Conservation (phyloP, 208 protist genomes). For the Crithidia brevicula region DNA sequence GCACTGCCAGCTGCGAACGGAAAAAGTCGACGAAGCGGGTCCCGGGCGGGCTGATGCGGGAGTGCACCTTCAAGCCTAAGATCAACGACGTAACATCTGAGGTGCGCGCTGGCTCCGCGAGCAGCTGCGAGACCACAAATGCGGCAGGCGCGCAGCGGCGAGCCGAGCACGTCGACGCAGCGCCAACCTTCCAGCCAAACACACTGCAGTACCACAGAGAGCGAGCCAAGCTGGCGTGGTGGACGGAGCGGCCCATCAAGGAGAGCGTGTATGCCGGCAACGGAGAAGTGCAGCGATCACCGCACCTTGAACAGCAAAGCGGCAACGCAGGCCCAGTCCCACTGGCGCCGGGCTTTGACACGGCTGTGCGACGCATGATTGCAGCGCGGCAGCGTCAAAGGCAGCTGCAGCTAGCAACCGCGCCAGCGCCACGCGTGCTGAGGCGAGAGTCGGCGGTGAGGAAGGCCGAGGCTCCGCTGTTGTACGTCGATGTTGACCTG, state of each 20-base stretch:
- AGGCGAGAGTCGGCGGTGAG: conserved; percentile 3
- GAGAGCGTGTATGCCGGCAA: not conserved
- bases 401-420: conserved; percentile 1
- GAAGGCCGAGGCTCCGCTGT: conserved; percentile 7
- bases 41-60: conserved; percentile 45
- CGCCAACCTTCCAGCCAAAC: conserved; percentile 4
- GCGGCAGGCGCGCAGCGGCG: not conserved
- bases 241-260: conserved; percentile 15
- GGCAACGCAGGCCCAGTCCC: conserved; percentile 2
- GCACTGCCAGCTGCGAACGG: conserved; percentile 18
- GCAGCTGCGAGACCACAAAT: not conserved
- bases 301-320: not conserved
- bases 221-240: conserved; percentile 32
- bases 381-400: conserved; percentile 34
- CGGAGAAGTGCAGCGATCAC: not conserved
- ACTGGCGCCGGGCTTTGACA: conserved; percentile 40
- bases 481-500: conserved; percentile 34
- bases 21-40: conserved; percentile 37
- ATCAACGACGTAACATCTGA: conserved; percentile 37
- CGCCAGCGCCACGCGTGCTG: not conserved
- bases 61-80: conserved; percentile 59
- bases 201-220: conserved; percentile 25
- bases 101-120: not conserved
- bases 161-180: not conserved
- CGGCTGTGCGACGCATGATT: conserved; percentile 58